Conservation (phyloP, 768 basidiomycete genomes). For the Boletus tomentosulus region DNA sequence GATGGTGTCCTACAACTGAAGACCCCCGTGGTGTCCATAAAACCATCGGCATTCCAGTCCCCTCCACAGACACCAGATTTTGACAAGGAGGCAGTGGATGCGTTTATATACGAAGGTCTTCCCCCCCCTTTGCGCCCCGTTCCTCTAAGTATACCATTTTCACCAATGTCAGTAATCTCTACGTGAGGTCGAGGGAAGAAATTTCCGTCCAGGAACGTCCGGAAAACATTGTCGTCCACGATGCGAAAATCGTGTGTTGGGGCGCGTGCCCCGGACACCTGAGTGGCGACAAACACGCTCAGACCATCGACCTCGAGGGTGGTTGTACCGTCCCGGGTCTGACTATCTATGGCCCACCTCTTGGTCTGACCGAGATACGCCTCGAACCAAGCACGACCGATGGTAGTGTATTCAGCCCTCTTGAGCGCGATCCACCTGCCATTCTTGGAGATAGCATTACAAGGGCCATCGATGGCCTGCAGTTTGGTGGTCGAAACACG, state of each 20-base stretch:
- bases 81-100: conserved; percentile 58
- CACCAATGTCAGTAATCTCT: conserved; percentile 56
- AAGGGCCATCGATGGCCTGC: conserved; percentile 42
- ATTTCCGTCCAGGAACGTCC: conserved; percentile 10
- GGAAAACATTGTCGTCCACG: conserved; percentile 36
- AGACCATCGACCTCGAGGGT: conserved; percentile 60
- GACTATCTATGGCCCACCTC: conserved; percentile 63
- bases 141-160: conserved; percentile 47
- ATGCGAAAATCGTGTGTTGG: conserved; percentile 51
- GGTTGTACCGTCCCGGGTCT: conserved; percentile 69
- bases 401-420: conserved; percentile 56
- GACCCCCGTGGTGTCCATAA: conserved; percentile 36
- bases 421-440: conserved; percentile 39
- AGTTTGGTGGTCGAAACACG: conserved; percentile 12
- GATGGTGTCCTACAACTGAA: conserved; percentile 78
- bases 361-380: conserved; percentile 69
- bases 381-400: conserved; percentile 68
- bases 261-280: conserved; percentile 31
- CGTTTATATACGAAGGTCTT: conserved; percentile 66
- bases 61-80: conserved; percentile 65
- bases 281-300: conserved; percentile 20
- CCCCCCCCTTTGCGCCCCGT: conserved; percentile 58
- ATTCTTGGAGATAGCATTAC: conserved; percentile 7
- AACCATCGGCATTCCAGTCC: conserved; percentile 39
- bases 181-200: conserved; percentile 25